These are phyloP conservation scores for Platismatia glauca DNA, from an alignment of 495 filamentous ascomycete genomes.

Conservation along the genomic window DNA sequence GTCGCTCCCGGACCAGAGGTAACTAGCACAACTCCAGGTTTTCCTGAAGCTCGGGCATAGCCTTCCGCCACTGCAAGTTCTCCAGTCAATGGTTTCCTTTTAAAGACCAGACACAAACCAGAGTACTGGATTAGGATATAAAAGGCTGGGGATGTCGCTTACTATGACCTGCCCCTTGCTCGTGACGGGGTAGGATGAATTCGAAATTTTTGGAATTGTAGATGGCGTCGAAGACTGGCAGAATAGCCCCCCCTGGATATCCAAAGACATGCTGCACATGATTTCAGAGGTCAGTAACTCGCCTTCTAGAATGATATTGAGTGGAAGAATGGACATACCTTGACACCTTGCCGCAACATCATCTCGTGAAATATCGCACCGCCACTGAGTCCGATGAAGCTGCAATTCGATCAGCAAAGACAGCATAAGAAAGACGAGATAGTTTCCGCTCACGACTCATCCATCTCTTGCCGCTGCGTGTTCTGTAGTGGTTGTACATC, in stretches of 20 bases:
- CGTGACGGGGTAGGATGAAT: conserved; percentile 53
- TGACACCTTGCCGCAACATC: conserved; percentile 88
- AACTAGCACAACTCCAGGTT: conserved; percentile 53
- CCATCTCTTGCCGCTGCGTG: conserved; percentile 54
- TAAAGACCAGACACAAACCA: too few species aligned
- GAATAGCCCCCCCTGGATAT: conserved; percentile 36
- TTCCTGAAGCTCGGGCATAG: conserved; percentile 51
- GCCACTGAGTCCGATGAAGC: conserved; percentile 90
- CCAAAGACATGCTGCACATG: conserved; percentile 14
- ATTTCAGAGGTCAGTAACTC: not conserved
- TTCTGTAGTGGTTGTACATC: conserved; percentile 64
- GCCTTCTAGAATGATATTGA: conserved; percentile 13
- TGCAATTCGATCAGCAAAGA: conserved; percentile 24
- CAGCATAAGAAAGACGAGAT: not conserved
- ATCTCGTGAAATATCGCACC: conserved; percentile 99
- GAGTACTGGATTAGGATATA: too few species aligned
- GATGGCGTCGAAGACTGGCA: conserved; percentile 53
- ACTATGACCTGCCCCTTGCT: conserved; percentile 33
- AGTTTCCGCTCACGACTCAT: conserved; percentile 49
- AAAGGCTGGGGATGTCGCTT: too few species aligned
- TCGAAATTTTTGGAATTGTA: conserved; percentile 54
- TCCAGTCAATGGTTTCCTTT: too few species aligned
- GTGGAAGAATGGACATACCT: conserved; percentile 57
- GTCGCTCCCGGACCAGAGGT: conserved; percentile 58
- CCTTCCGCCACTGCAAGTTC: conserved; percentile 57